Percentiles rank a stretch among this genome's conserved stretches.
phyloP scores from a whole-genome alignment of 225 moss, liverwort and hornwort genomes.

The Sphagnum tenellum region DNA sequence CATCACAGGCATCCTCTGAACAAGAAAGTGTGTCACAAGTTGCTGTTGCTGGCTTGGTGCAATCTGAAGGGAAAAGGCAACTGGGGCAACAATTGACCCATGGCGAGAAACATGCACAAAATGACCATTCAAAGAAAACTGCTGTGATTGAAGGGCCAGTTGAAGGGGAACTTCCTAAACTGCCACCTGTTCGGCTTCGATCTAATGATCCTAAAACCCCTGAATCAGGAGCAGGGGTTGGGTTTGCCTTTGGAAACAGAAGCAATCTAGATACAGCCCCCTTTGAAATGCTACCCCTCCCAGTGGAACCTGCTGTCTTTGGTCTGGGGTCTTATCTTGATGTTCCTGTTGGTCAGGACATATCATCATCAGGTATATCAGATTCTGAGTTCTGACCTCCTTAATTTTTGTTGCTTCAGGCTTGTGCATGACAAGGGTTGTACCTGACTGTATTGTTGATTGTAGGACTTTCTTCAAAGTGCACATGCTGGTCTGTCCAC shows the following conservation, averaged over 20 bases:
- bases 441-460: no score
- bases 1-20: slow-evolving; percentile 1
- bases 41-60: slow-evolving; percentile 4
- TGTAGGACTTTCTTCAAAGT: no score
- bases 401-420: no score
- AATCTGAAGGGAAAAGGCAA: slow-evolving; percentile 11
- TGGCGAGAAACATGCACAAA: slow-evolving; percentile 33
- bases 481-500: no score
- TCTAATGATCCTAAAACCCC: slow-evolving; percentile 61
- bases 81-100: slow-evolving; percentile 12
- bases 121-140: slow-evolving; percentile 36
- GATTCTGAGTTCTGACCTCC: no score
- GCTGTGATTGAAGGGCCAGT: slow-evolving; percentile 33
- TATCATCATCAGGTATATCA: slow-evolving; percentile 68
- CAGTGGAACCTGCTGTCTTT: slow-evolving; percentile 40
- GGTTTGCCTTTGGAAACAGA: slow-evolving; percentile 27
- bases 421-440: no score
- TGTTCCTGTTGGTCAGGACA: slow-evolving; percentile 92
- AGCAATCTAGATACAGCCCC: slow-evolving; percentile 38
- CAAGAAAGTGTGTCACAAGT: slow-evolving; percentile 7
- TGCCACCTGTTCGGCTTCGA: slow-evolving; percentile 84
- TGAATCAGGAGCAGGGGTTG: slow-evolving; percentile 38
- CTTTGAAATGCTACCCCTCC: slow-evolving; percentile 27
- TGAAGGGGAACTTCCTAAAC: slow-evolving; percentile 77
- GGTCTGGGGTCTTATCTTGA: slow-evolving; percentile 91